phyloP scores from a whole-genome alignment of 2,329 filamentous ascomycete species.

The Aspergillus jensenii region DNA sequence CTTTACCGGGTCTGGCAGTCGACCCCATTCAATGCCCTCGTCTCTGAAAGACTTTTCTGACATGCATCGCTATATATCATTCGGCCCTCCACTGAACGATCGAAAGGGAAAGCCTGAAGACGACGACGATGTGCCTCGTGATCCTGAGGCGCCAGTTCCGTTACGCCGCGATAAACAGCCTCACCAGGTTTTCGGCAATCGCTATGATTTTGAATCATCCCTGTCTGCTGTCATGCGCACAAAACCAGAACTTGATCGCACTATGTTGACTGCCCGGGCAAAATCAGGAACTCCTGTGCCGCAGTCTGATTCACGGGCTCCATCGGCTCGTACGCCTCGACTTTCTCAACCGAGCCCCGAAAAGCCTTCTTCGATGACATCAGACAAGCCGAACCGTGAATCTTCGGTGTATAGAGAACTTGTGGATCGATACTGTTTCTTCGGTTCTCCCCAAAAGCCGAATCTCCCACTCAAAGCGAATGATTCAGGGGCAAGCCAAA shows the following conservation, averaged over 20 bases:
- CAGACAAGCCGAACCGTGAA: slow-evolving; percentile 69
- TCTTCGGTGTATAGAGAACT: slow-evolving; percentile 94
- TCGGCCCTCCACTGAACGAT: slow-evolving; percentile 61
- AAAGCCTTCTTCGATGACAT: slow-evolving; percentile 56
- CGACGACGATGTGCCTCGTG: slow-evolving; percentile 70
- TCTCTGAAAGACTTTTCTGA: slow-evolving; percentile 71
- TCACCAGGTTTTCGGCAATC: slow-evolving; percentile 79
- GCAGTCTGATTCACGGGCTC: background rate
- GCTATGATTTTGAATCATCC: slow-evolving; percentile 96
- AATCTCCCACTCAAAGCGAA: background rate
- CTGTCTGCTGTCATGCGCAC: slow-evolving; percentile 76
- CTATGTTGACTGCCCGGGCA: slow-evolving; percentile 57
- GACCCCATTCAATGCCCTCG: slow-evolving; percentile 51
- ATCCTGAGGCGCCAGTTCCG: slow-evolving; percentile 60
- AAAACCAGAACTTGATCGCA: slow-evolving; percentile 61
- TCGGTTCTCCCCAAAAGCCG: slow-evolving; percentile 43
- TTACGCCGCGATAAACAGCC: slow-evolving; percentile 48
- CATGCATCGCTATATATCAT: slow-evolving; percentile 54
- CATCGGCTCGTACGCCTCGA: slow-evolving; percentile 1
- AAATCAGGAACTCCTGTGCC: slow-evolving; percentile 48
- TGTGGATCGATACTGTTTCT: slow-evolving; percentile 98
- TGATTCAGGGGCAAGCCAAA: slow-evolving; percentile 1
- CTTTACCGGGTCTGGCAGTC: slow-evolving; percentile 52
- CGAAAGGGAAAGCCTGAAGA: slow-evolving; percentile 69
- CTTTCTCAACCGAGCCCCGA: slow-evolving; percentile 23